phyloP scores from a whole-genome alignment of 202 grass and related monocot genomes.

The Zizania palustris region DNA sequence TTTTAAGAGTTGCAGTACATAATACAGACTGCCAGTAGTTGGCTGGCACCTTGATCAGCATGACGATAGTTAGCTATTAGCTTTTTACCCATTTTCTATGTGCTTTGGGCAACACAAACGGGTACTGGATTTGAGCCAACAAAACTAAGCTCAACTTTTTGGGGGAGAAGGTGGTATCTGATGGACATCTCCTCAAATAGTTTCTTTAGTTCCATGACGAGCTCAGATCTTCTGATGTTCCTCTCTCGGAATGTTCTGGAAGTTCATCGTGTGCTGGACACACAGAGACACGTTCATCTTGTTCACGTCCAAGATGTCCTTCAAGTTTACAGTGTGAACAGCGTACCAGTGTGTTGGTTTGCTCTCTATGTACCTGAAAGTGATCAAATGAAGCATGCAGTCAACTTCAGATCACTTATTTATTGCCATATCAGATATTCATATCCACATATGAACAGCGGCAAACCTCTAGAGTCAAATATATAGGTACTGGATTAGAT shows the following conservation, averaged over 20 bases:
- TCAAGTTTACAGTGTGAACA: constrained; percentile 69
- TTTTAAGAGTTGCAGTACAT: constrained; percentile 8
- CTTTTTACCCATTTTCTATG: constrained; percentile 27
- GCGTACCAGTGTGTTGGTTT: constrained; percentile 88
- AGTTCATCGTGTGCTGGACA: constrained; percentile 92
- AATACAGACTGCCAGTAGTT: constrained; percentile 11
- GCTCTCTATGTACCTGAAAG: constrained; percentile 82
- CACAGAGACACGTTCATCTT: constrained; percentile 81
- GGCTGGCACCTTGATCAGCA: not conserved
- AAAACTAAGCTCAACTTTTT: constrained; percentile 73
- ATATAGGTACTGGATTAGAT: not conserved
- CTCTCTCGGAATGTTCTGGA: constrained; percentile 92
- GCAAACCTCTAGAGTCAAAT: not conserved
- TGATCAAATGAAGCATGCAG: not conserved
- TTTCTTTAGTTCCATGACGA: constrained; percentile 83
- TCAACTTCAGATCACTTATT: not conserved
- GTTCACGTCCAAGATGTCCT: constrained; percentile 82
- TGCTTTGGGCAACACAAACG: constrained; percentile 41
- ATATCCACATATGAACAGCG: not conserved
- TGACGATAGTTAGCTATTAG: constrained; percentile 10
- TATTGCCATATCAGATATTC: not conserved
- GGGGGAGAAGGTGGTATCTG: constrained; percentile 65
- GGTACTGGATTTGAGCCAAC: constrained; percentile 50
- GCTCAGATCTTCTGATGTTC: constrained; percentile 74
- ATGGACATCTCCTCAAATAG: constrained; percentile 86